A percentile compares a stretch with the other conserved stretches of the same genome.
phyloP scores from a whole-genome alignment of 805 yeast genomes.

The Groenewaldozyma tartarivorans region DNA sequence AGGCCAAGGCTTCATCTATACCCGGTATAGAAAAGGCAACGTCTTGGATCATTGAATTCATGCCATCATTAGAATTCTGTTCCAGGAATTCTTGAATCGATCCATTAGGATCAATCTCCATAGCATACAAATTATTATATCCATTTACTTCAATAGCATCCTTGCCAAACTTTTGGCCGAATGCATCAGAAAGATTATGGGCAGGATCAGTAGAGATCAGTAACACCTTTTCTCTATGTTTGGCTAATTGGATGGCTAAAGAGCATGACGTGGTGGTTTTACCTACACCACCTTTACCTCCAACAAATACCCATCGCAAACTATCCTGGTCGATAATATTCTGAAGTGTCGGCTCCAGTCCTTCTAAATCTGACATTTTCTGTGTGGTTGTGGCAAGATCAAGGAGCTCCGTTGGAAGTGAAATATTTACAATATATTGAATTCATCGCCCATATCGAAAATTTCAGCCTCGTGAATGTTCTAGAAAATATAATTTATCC shows the following conservation, averaged over 20 bases:
- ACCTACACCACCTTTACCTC: constrained; percentile 99
- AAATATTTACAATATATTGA: no score
- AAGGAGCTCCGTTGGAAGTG: no score
- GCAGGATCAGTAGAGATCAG: constrained; percentile 98
- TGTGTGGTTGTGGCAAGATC: not conserved
- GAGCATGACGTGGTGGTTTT: constrained; percentile 97
- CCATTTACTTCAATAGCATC: constrained; percentile 95
- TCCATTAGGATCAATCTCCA: constrained; percentile 97
- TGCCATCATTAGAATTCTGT: constrained; percentile 41
- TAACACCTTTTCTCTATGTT: constrained; percentile 72
- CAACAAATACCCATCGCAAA: constrained; percentile 94
- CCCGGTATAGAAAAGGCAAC: constrained; percentile 95
- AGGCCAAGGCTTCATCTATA: constrained; percentile 94
- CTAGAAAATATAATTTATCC: no score
- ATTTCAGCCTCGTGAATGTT: no score
- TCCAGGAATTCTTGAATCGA: constrained; percentile 75
- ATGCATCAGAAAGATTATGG: constrained; percentile 93
- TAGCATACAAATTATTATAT: constrained; percentile 77
- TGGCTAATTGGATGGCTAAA: constrained; percentile 86
- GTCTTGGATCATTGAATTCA: constrained; percentile 70
- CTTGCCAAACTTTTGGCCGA: constrained; percentile 95
- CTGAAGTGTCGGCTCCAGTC: constrained; percentile 32
- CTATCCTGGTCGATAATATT: constrained; percentile 35
- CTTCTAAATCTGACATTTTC: constrained; percentile 15
- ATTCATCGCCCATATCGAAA: no score